Conservation (phyloP, 1,139 yeast species). For the Sugiyamaella paludigena region DNA sequence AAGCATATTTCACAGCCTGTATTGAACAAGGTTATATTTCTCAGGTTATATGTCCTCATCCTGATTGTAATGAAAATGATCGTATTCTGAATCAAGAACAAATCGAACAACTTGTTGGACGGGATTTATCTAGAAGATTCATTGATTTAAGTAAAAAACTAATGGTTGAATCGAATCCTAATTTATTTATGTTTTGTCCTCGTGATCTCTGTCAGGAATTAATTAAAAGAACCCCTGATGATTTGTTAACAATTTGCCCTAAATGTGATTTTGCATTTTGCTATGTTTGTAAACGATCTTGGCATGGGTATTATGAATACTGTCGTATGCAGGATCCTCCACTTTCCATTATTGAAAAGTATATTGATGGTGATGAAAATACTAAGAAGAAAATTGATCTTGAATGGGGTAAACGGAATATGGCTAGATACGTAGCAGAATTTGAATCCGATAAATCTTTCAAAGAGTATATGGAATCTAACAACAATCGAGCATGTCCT, state of each 20-base stretch:
- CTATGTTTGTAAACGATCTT: constrained; percentile 56
- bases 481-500: constrained; percentile 54
- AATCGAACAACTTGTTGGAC: constrained; percentile 34
- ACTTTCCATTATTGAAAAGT: constrained; percentile 41
- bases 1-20: constrained; percentile 46
- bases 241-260: constrained; percentile 53
- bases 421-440: constrained; percentile 47
- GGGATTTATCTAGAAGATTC: constrained; percentile 43
- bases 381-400: constrained; percentile 44
- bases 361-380: constrained; percentile 39
- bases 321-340: constrained; percentile 50
- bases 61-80: constrained; percentile 22
- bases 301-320: constrained; percentile 58
- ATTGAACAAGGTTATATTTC: constrained; percentile 53
- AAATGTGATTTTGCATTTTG: constrained; percentile 60
- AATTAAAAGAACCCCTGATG: constrained; percentile 50
- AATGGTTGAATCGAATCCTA: constrained; percentile 51
- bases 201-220: constrained; percentile 47
- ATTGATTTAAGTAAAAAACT: constrained; percentile 40
- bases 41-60: constrained; percentile 60
- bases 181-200: constrained; percentile 55
- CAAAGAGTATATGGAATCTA: constrained; percentile 44
- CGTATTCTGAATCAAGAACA: constrained; percentile 27
- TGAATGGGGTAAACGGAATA: constrained; percentile 49
- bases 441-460: constrained; percentile 51